Percentiles rank a stretch among this genome's conserved stretches.
These are phyloP conservation scores for Apiospora sp. DNA, from an alignment of 2,329 filamentous ascomycete species.

Conservation along the genomic window DNA sequence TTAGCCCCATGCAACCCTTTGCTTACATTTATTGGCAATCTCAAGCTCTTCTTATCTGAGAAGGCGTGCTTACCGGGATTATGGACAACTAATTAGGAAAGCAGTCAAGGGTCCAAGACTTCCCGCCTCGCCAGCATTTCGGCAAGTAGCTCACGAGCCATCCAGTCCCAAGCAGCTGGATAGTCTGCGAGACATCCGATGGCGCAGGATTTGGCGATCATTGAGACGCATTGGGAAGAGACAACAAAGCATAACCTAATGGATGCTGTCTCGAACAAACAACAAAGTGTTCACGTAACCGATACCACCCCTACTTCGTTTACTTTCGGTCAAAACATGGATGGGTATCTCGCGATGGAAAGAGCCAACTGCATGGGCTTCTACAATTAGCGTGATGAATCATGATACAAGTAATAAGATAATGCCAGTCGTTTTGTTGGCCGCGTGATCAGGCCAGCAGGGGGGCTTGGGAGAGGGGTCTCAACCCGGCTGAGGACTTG, in stretches of 20 bases:
- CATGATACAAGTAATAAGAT: slow-evolving; percentile 7
- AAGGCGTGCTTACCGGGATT: slow-evolving; percentile 19
- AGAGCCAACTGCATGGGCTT: background rate
- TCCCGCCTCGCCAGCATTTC: slow-evolving; percentile 16
- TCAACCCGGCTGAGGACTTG: slow-evolving; percentile 14
- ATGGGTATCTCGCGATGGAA: background rate
- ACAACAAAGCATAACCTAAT: background rate
- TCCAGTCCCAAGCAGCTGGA: slow-evolving; percentile 12
- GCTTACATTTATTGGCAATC: slow-evolving; percentile 8
- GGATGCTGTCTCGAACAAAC: background rate
- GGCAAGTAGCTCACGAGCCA: slow-evolving; percentile 12
- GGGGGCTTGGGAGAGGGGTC: background rate
- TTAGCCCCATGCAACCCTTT: slow-evolving; percentile 1
- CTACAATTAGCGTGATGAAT: slow-evolving; percentile 1
- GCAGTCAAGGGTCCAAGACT: slow-evolving; percentile 4
- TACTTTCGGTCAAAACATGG: slow-evolving; percentile 17
- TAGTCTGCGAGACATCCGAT: slow-evolving; percentile 20
- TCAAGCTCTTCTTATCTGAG: background rate
- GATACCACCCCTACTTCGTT: background rate
- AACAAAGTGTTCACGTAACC: slow-evolving; percentile 7
- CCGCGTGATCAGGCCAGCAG: slow-evolving; percentile 18
- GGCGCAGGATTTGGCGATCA: slow-evolving; percentile 17
- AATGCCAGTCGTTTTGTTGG: slow-evolving; percentile 1
- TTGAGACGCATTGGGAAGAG: slow-evolving; percentile 9
- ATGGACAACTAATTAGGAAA: slow-evolving; percentile 1